Evolutionary conservation across 2,329 filamentous ascomycete genomes (phyloP), one percentile per base, ranked within the genome.

Genomic region (Pezicula neosporulosa): DNA sequence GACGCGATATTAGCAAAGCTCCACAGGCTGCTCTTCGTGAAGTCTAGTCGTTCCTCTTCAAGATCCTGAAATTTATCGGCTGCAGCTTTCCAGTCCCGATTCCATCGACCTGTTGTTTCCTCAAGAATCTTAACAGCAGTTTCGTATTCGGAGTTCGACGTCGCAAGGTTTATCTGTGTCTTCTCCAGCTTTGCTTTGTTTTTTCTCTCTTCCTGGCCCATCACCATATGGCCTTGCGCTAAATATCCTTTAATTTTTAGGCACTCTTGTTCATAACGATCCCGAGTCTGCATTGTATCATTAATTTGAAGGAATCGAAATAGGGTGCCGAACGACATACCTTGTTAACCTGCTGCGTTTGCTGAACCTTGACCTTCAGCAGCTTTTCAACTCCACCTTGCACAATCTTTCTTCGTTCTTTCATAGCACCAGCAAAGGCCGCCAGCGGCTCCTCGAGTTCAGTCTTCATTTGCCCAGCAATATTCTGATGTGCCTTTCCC

Each of bases 31-130:
- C 89, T 96, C 77, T 97, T 99, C 59, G 91, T 92, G 67, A 96
- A 99, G 70, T 99, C 94, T 37, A 99, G 80, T 41, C 94, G 82
- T 72, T 99, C 94, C 69, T 99, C 95, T 72, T 99, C 94, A 12
- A 99, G 82, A 64, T 99, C 95, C 74, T 99, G 95, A 71, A 99
- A 99, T 75, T 97, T 99, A 77, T 95, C 95, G 63, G 94, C 96
- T 1, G 93, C 94, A 18, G 89, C 85, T 72, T 97, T 99, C 94
- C 94, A 99, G 68, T 99, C 94, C 63, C 93, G 82, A 67, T 99
- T 99, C 94, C 94, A 99, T 49, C 93, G 82, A 4, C 84, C 87
- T 0, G 94, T 99, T 0, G 94, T 99, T 61, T 97, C 94, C 66
- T 99, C 93, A 5, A 99, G 79, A 1, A 89, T 80, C 70, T 97